phyloP scores from a whole-genome alignment of 2,329 filamentous ascomycete genomes.

The Hysterium pulicare region DNA sequence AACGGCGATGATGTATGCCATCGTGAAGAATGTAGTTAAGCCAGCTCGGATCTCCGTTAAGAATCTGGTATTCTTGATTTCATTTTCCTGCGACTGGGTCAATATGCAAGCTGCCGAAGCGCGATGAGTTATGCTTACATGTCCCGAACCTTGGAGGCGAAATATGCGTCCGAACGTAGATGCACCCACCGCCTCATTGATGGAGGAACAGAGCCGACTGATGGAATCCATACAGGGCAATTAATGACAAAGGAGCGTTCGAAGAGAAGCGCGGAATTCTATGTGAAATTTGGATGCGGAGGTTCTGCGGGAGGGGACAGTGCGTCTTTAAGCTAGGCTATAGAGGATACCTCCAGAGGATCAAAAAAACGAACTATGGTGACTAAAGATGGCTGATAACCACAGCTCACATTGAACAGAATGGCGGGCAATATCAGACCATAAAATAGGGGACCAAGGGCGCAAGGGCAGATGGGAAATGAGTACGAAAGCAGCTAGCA shows the following conservation, averaged over 20 bases:
- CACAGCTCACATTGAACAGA: no score
- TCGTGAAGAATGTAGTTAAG: constrained; percentile 62
- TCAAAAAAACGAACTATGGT: no score
- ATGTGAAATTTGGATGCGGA: neutral
- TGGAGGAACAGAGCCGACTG: constrained; percentile 1
- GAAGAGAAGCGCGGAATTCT: neutral
- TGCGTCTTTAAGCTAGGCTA: neutral
- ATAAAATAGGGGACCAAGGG: no score
- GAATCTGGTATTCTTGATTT: constrained; percentile 74
- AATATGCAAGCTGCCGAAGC: constrained; percentile 5
- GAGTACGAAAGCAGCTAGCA: neutral
- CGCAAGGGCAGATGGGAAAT: neutral
- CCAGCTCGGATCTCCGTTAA: constrained; percentile 81
- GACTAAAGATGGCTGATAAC: no score
- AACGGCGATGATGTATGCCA: constrained; percentile 70
- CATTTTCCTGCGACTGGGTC: constrained; percentile 52
- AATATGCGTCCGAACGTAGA: constrained; percentile 52
- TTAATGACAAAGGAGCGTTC: neutral
- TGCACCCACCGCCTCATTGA: constrained; percentile 13
- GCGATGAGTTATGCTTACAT: constrained; percentile 55
- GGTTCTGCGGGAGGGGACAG: neutral
- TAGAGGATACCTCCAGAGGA: no score
- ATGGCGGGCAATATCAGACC: no score
- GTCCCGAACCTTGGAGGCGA: constrained; percentile 75
- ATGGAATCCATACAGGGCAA: constrained; percentile 10